Evolutionary conservation across 495 filamentous ascomycete genomes (phyloP).

Genomic region (Aspergillus coremiiformis): DNA sequence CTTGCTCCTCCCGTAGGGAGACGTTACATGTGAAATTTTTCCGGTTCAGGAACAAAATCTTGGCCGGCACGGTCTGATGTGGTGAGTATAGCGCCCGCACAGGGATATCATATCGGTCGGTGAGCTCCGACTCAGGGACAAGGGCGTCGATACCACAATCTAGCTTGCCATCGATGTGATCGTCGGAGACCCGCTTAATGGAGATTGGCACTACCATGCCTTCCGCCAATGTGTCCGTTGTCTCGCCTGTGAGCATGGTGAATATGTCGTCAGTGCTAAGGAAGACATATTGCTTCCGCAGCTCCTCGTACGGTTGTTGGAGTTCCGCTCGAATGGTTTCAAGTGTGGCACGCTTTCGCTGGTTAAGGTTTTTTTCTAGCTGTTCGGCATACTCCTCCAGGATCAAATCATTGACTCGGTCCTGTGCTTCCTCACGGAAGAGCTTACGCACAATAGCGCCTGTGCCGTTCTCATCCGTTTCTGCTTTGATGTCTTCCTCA

Average conservation of each 20-base stretch:
- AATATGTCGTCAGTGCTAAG: slow-evolving; percentile 78
- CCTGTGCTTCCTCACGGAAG: slow-evolving; percentile 82
- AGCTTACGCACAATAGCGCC: slow-evolving; percentile 88
- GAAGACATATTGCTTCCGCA: slow-evolving; percentile 70
- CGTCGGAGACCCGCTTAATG: slow-evolving; percentile 78
- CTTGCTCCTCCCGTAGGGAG: slow-evolving; percentile 69
- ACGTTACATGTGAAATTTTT: slow-evolving; percentile 74
- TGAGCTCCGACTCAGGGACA: slow-evolving; percentile 65
- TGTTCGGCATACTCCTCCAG: slow-evolving; percentile 96
- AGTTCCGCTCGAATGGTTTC: slow-evolving; percentile 95
- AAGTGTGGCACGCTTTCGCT: slow-evolving; percentile 90
- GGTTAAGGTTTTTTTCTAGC: slow-evolving; percentile 82
- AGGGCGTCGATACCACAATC: slow-evolving; percentile 91
- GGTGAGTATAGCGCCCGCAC: slow-evolving; percentile 52
- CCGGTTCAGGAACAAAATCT: slow-evolving; percentile 76
- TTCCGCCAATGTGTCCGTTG: slow-evolving; percentile 66
- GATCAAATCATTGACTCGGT: slow-evolving; percentile 92
- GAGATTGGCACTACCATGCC: slow-evolving; percentile 89
- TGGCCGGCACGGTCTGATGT: slow-evolving; percentile 80
- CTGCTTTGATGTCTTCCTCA: slow-evolving; percentile 94
- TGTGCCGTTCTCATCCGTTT: slow-evolving; percentile 77
- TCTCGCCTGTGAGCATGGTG: slow-evolving; percentile 95
- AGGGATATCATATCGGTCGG: slow-evolving; percentile 51
- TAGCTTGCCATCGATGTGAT: slow-evolving; percentile 86
- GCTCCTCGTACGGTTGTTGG: slow-evolving; percentile 85